These are phyloP conservation scores for Pichia sp. DNA, from an alignment of 1,139 yeast genomes.

Conservation along the genomic window DNA sequence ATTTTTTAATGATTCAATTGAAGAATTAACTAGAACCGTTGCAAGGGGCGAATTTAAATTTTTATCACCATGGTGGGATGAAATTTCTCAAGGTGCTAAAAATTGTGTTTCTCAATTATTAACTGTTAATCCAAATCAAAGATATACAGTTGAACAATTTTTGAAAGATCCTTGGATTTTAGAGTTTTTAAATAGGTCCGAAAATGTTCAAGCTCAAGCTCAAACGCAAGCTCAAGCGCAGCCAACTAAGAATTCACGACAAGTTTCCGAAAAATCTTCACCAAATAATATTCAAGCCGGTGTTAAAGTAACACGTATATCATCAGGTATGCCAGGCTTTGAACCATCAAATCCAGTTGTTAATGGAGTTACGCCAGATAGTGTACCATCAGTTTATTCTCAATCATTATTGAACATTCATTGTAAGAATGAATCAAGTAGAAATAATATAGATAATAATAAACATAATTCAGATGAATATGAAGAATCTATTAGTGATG, in stretches of 20 bases:
- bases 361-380: no score
- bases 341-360: background rate
- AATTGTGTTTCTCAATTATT: constrained; percentile 66
- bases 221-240: background rate
- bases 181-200: constrained; percentile 28
- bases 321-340: constrained; percentile 12
- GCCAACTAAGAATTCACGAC: no score
- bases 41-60: constrained; percentile 79
- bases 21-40: constrained; percentile 74
- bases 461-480: background rate
- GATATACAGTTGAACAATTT: constrained; percentile 75
- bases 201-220: constrained; percentile 7
- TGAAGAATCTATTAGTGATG: background rate
- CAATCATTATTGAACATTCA: background rate
- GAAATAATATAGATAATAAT: background rate
- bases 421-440: background rate
- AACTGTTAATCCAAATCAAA: constrained; percentile 71
- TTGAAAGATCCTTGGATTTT: constrained; percentile 81
- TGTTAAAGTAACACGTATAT: background rate
- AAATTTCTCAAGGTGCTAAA: constrained; percentile 73
- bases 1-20: constrained; percentile 83
- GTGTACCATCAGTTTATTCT: constrained; percentile 4
- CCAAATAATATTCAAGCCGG: background rate
- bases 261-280: no score
- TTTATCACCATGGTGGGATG: constrained; percentile 96